Evolutionary conservation across 805 yeast species (phyloP), one percentile per base, ranked within the genome.

Genomic region (Pichia eremophila): DNA sequence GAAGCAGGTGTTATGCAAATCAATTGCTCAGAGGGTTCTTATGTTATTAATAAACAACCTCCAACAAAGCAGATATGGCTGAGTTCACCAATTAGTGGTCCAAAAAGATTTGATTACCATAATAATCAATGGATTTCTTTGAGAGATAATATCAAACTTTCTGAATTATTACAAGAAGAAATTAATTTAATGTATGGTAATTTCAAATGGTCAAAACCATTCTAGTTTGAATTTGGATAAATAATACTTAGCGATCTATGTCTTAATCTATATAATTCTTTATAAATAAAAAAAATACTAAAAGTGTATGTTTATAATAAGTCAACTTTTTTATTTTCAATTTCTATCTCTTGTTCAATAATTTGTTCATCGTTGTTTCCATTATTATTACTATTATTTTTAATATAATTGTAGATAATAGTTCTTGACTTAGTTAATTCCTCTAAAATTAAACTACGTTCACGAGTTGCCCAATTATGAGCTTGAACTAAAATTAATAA

Each of bases 51-150:
- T 69, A 91, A 89, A 61, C 98, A 93, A 66, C 99, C 99, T 1
- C 97, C 99, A 4, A 93, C 89, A 67, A 84, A 86, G 66, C 99
- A 93, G 64, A 83, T 93, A 31, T 93, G 99, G 99, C 73, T 91
- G 46, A 79, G 95, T 50, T 85, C 95, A 40, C 99, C 99, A 0
- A 60, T 88, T 4, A 84, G 95, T 8, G 99, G 99, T 0, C 99
- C 99, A 7, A 88, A 89, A 60, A 68, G 85, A 54, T 85, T 79
- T 58, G 98, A 93, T 62, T 77, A 75, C 52, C 72, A 84, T 40
- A 74, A 78, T 39, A 85, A 85, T 4, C 69, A 72, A 47, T 93
- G 99, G 99, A 67, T 80, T 12, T 83, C 90, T 12, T 62, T 84
- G 47, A 75, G 98, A 54, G 95, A 90, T 54, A 67, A 73, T 8